These are phyloP conservation scores for Diaporthe nobilis DNA, from an alignment of 2,329 filamentous ascomycete genomes.

Conservation along the genomic window DNA sequence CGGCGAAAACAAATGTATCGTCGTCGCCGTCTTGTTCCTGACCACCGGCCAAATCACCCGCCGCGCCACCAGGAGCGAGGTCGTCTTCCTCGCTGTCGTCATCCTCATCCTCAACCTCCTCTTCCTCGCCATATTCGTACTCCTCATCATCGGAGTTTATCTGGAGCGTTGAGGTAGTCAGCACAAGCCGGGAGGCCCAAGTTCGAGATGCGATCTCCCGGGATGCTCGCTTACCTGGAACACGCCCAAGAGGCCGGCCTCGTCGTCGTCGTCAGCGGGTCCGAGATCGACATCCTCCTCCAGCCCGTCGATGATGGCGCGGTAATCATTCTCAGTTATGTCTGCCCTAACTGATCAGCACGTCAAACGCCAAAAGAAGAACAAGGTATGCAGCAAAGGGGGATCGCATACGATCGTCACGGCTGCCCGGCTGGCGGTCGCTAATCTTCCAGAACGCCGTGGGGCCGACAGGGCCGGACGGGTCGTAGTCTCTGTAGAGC, in stretches of 20 bases:
- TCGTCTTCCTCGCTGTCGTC: not conserved
- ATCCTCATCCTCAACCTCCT: constrained; percentile 35
- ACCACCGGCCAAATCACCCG: not conserved
- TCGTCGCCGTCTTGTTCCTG: not conserved
- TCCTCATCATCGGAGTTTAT: constrained; percentile 42
- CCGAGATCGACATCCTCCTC: constrained; percentile 9
- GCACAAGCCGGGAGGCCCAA: not conserved
- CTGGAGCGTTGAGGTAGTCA: constrained; percentile 23
- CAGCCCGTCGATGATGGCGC: constrained; percentile 43
- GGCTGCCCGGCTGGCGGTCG: constrained; percentile 57
- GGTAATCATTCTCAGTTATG: constrained; percentile 43
- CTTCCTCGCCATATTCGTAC: constrained; percentile 43
- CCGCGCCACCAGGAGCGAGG: not conserved
- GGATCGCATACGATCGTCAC: constrained; percentile 50
- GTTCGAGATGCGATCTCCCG: not conserved
- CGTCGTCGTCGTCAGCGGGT: not conserved
- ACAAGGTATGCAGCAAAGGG: constrained; percentile 43
- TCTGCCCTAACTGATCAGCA: constrained; percentile 39
- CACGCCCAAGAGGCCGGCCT: constrained; percentile 2
- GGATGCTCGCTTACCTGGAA: constrained; percentile 32
- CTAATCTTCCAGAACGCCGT: constrained; percentile 84
- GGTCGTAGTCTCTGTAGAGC: constrained; percentile 71
- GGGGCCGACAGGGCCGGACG: constrained; percentile 79
- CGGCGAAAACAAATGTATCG: not conserved
- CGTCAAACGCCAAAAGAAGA: not conserved